Evolutionary conservation across 768 basidiomycete genomes (phyloP), one percentile per base, ranked within the genome.

Genomic region (Pleurotus giganteus): DNA sequence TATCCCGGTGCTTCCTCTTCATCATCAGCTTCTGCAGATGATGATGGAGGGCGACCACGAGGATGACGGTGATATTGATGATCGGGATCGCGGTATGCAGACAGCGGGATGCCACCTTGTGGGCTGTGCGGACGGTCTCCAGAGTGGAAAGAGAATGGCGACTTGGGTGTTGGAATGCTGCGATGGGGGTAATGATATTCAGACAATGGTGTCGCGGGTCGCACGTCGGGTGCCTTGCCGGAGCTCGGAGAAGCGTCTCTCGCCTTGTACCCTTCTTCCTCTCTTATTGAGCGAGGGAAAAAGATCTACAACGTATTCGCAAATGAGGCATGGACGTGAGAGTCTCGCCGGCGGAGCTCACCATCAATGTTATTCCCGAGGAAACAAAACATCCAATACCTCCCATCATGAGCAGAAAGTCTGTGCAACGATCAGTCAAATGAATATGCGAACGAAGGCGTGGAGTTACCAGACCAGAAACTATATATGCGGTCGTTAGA

Each of bases 331-430:
- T 19, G 31, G 42, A 21, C 27, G 43, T 46, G 6, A 55, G 24
- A 34, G 32, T 23, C n/a, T 13, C 27, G 53, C 26, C 21, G 46
- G 27, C 45, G 41, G 21, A 21, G 68, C 84, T 63, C 63, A 90
- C 90, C 28, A 92, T 75, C 28, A 93, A 75, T 3, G 91, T 93
- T 21, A 92, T 88, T 15, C 83, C 83, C 23, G 90, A 90, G 3
- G 90, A 92, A 19, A 89, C 76, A 62, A 91, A 84, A 61, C 85
- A 85, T 12, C 90, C 90, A 27, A 92, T 78, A 15, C 79, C 89
- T 19, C 82, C 85, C 51, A 86, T 61, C 82, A 89, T 85, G 43
- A 86, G 68, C 8, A 91, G 73, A 55, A 89, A 80, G 67, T 93
- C 91, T 82, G 60, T 55, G 19, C 45, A 47, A 36, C 49, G 34